A percentile compares a stretch with the other conserved stretches of the same genome.
These are phyloP conservation scores for Rhododendron mucronatum DNA, from an alignment of 148 eudicot species.

Conservation along the genomic window DNA sequence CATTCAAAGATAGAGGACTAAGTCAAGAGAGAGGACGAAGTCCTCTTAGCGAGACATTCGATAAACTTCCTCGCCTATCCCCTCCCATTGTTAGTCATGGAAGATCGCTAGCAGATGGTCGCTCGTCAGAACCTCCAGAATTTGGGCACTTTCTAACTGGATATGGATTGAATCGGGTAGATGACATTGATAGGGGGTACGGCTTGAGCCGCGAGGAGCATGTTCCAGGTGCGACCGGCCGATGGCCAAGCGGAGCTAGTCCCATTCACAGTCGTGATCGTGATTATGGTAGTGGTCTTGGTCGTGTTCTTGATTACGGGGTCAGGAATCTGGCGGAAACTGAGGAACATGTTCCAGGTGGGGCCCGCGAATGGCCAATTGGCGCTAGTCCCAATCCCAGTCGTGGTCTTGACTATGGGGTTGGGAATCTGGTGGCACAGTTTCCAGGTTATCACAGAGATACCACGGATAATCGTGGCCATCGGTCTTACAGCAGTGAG, in stretches of 20 bases:
- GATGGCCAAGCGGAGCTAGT: neutral
- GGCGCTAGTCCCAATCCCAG: neutral
- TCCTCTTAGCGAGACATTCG: neutral
- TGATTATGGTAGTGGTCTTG: neutral
- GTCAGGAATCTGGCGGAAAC: neutral
- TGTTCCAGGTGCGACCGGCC: constrained; percentile 9
- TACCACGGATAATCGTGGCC: constrained; percentile 8
- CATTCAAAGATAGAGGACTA: neutral
- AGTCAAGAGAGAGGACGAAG: neutral
- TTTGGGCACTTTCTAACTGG: constrained; percentile 8
- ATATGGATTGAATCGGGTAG: constrained; percentile 8
- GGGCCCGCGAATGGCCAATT: neutral
- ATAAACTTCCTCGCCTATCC: constrained; percentile 19
- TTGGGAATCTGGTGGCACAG: neutral
- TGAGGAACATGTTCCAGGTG: constrained; percentile 3
- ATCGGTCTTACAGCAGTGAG: constrained; percentile 15
- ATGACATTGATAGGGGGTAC: constrained; percentile 10
- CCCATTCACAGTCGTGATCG: neutral
- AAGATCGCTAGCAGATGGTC: neutral
- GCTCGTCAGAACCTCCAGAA: neutral
- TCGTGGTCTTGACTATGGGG: constrained; percentile 9
- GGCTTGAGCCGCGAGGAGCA: constrained; percentile 11
- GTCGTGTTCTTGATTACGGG: neutral
- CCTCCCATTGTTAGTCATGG: constrained; percentile 14
- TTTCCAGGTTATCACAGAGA: constrained; percentile 16